Evolutionary conservation across 257 asterid genomes (phyloP).

Genomic region (Solanum pimpinellifolium): DNA sequence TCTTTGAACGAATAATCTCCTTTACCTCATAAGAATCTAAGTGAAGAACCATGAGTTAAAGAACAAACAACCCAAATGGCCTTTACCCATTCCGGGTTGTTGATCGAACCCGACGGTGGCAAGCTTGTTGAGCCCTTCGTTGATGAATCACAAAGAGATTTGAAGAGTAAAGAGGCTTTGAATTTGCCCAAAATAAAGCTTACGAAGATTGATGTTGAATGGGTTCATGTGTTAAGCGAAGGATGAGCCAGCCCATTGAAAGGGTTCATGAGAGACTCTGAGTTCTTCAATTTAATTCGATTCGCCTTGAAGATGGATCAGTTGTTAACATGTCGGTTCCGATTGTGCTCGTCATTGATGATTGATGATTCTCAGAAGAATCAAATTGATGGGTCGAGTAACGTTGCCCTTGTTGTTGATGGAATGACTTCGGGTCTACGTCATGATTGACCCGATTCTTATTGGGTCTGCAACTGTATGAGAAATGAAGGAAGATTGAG

Average conservation of each 20-base stretch:
- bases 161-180: conserved; percentile 29
- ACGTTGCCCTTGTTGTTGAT: conserved; percentile 66
- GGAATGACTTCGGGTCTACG: conserved; percentile 18
- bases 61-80: no score
- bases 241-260: conserved; percentile 97
- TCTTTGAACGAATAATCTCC: no score
- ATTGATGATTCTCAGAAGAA: conserved; percentile 59
- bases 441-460: conserved; percentile 14
- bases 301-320: conserved; percentile 63
- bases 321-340: conserved; percentile 90
- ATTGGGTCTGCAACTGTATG: background rate
- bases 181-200: conserved; percentile 49
- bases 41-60: no score
- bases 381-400: conserved; percentile 38
- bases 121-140: conserved; percentile 57
- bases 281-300: conserved; percentile 90
- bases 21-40: no score
- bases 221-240: conserved; percentile 95
- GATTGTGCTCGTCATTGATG: conserved; percentile 49
- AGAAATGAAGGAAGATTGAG: background rate
- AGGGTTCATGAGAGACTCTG: conserved; percentile 89
- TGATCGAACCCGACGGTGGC: conserved; percentile 90
- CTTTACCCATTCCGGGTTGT: conserved; percentile 10
- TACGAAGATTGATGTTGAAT: conserved; percentile 61
- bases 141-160: conserved; percentile 32